Evolutionary conservation across 2,329 filamentous ascomycete genomes (phyloP).

Genomic region (Parasarocladium wereldwijsianum): DNA sequence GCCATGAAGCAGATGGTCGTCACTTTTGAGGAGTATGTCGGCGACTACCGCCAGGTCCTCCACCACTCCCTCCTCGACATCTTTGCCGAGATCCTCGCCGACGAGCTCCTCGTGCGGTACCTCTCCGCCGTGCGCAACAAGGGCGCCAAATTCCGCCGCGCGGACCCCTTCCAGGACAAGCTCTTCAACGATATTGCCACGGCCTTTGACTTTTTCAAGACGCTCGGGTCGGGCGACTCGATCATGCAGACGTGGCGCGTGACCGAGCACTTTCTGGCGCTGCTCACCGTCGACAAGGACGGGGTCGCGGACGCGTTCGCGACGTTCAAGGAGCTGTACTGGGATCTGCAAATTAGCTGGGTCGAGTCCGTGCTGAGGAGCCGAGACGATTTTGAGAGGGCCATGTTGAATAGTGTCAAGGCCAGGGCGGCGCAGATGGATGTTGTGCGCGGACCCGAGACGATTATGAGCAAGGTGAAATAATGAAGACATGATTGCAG

Average conservation of each 20-base stretch:
- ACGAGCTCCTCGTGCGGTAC: constrained; percentile 80
- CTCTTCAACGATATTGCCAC: constrained; percentile 86
- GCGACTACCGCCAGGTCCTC: constrained; percentile 71
- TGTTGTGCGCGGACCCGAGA: constrained; percentile 69
- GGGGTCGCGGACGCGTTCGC: constrained; percentile 66
- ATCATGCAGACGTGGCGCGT: constrained; percentile 91
- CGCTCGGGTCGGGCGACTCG: constrained; percentile 47
- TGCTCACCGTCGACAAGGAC: constrained; percentile 65
- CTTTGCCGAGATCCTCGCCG: constrained; percentile 82
- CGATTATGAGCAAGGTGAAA: constrained; percentile 89
- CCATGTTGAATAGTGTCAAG: constrained; percentile 81
- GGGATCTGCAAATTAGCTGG: constrained; percentile 91
- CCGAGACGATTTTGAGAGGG: constrained; percentile 85
- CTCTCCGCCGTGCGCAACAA: constrained; percentile 76
- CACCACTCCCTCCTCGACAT: constrained; percentile 83
- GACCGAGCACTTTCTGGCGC: constrained; percentile 65
- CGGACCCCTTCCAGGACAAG: constrained; percentile 82
- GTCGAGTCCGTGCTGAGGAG: constrained; percentile 80
- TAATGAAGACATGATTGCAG: constrained; percentile 19
- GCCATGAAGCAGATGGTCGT: constrained; percentile 88
- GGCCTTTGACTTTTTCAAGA: constrained; percentile 72
- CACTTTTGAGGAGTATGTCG: constrained; percentile 89
- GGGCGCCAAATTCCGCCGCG: constrained; percentile 71
- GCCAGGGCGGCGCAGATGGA: constrained; percentile 73
- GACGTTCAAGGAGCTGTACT: constrained; percentile 71